Percentiles rank a stretch among this genome's conserved stretches.
Conservation (phyloP, 2,329 filamentous ascomycete genomes). For the Teratosphaeria viscida region DNA sequence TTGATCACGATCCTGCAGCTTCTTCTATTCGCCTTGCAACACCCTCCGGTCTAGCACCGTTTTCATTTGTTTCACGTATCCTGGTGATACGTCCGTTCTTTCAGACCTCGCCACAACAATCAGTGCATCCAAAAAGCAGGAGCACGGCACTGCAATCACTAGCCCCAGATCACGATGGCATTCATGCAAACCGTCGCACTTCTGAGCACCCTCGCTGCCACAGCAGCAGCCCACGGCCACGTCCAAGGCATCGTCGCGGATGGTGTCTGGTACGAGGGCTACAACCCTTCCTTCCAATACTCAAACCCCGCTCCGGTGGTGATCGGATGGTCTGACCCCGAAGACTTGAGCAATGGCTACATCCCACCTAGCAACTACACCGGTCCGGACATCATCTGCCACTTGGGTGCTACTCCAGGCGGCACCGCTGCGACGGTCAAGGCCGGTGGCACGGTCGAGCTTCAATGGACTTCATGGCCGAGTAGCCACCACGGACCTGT, state of each 20-base stretch:
- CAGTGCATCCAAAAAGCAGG: neutral
- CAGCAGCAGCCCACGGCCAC: slow-evolving; percentile 33
- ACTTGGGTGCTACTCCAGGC: slow-evolving; percentile 45
- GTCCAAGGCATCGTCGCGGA: slow-evolving; percentile 37
- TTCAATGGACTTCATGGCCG: slow-evolving; percentile 59
- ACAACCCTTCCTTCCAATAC: slow-evolving; percentile 34
- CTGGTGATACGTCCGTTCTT: neutral
- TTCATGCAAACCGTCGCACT: slow-evolving; percentile 17
- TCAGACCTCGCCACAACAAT: neutral
- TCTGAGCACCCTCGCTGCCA: slow-evolving; percentile 25
- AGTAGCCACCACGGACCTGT: slow-evolving; percentile 53
- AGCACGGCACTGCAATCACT: neutral
- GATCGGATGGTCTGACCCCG: slow-evolving; percentile 46
- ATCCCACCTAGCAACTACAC: slow-evolving; percentile 16
- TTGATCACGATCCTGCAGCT: neutral
- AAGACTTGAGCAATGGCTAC: slow-evolving; percentile 33
- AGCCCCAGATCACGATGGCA: slow-evolving; percentile 11
- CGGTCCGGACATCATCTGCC: slow-evolving; percentile 27
- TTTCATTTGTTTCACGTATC: neutral
- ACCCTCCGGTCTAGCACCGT: neutral
- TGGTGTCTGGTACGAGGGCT: slow-evolving; percentile 36
- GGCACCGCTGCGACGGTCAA: slow-evolving; percentile 43
- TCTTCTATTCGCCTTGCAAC: neutral
- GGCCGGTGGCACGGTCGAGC: slow-evolving; percentile 48
- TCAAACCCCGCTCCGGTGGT: slow-evolving; percentile 23